A percentile compares a stretch with the other conserved stretches of the same genome.
Evolutionary conservation across 495 filamentous ascomycete genomes (phyloP).

Genomic region (Penicillium subrubescens): DNA sequence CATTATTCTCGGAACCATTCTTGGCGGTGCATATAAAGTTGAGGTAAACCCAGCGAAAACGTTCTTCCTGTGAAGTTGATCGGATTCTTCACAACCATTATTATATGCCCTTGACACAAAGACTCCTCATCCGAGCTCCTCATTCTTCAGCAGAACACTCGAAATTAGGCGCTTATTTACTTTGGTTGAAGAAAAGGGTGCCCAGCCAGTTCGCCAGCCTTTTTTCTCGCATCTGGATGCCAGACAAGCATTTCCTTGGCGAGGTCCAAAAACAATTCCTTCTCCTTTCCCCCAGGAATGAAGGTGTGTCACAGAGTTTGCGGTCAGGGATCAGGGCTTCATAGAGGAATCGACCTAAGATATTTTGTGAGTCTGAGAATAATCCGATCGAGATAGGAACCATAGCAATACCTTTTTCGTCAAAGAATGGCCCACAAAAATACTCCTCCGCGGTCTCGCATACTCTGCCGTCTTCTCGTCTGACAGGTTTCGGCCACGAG

Average conservation of each 20-base stretch:
- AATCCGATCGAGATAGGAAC: slow-evolving; percentile 27
- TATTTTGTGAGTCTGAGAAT: slow-evolving; percentile 33
- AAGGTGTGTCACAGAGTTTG: slow-evolving; percentile 33
- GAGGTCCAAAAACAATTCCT: slow-evolving; percentile 44
- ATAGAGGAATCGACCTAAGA: slow-evolving; percentile 39
- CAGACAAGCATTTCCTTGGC: slow-evolving; percentile 45
- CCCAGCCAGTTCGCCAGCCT: slow-evolving; percentile 36
- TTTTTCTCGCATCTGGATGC: slow-evolving; percentile 37
- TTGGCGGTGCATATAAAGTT: too few relatives aligned
- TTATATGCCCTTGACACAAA: too few relatives aligned
- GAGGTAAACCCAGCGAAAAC: too few relatives aligned
- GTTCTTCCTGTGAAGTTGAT: too few relatives aligned
- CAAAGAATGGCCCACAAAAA: slow-evolving; percentile 44
- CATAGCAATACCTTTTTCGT: slow-evolving; percentile 35
- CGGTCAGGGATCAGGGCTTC: slow-evolving; percentile 37
- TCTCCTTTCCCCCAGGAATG: slow-evolving; percentile 41
- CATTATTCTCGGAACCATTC: too few relatives aligned
- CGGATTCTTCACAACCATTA: too few relatives aligned
- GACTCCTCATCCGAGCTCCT: too few relatives aligned
- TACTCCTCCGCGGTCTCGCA: slow-evolving; percentile 40
- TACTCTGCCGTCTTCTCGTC: slow-evolving; percentile 37
- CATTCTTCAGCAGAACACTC: too few relatives aligned
- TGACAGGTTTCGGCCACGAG: slow-evolving; percentile 35
- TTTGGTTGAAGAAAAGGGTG: slow-evolving; percentile 44
- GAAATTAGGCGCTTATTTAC: slow-evolving; percentile 31